Base-by-base conservation (phyloP, 495 filamentous ascomycete species). In the Acidiella bohemica region DNA sequence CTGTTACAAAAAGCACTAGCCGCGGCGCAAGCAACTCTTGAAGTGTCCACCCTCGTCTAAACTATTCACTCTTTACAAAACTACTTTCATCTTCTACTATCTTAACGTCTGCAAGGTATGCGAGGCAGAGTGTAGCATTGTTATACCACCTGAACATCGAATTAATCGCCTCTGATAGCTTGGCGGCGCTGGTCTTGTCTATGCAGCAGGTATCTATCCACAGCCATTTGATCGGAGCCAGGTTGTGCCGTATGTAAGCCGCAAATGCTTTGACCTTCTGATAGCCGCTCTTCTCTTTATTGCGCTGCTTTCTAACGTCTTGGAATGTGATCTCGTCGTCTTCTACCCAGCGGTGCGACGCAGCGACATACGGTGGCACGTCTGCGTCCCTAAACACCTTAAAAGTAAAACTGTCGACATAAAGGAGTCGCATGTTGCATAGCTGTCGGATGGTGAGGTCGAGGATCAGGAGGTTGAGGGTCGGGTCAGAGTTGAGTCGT, bases 11-110 rank as follows among this genome's bases (percentile, higher is more conserved):
- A 8, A 34, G 19, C 1, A 50, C n/a, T 10, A 24, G 5, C 11
- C n/a, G 28, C 4, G 44, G 47, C 13, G 36, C 47, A 9, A 50
- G 37, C n/a, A 50, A 38, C 27, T 50, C 47, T 38, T 47, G 47
- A 11, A 50, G 32, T 8, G 47, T 47, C 39, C 39, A 41, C 10
- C 39, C 39, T 19, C 39, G 10, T 17, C n/a, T 12, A 13, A 32
- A 41, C 39, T 28, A 41, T 33, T 41, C 39, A 18, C 37, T 34
- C 23, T 17, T 31, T 17, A 6, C 37, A 19, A 38, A 38, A 10
- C 7, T 25, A 16, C 11, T 16, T 25, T 9, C 9, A 12, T 27
- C 19, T 7, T 35, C 29, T 33, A 10, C 13, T 17, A 16, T 11
- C 14, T 17, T 32, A 9, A 42, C 37, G 26, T 42, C 43, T 17